Evolutionary conservation across 192 early-diverging fungal genomes (phyloP), one percentile per base, ranked within the genome.

Genomic region (Coemansia interrupta): DNA sequence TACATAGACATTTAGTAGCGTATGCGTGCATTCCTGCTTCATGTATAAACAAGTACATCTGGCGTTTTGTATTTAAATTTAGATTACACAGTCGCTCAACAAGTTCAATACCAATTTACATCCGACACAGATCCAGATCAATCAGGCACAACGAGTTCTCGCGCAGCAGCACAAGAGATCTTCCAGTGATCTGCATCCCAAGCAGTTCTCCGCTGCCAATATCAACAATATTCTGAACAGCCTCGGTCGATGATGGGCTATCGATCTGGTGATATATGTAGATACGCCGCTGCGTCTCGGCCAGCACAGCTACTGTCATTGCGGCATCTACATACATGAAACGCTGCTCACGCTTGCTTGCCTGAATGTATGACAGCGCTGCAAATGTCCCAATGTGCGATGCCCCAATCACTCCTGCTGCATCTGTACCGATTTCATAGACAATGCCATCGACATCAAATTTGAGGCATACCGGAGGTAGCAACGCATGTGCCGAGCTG

Each of bases 361-460:
- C 88, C 58, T 88, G 86, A 12, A 91, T 84, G 60, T 86, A 91
- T 5, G 84, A 83, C 43, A 91, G 64, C 4, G 89, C 89, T 12
- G 85, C 64, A 66, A 88, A 86, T 4, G 87, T 83, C 22, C 82
- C 72, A 22, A 52, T 52, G 63, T 91, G 89, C 11, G 40, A 49
- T 19, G 63, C 63, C 19, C 42, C 38, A 47, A 55, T 2, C 7
- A 14, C 15, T 29, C 44, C 13, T 60, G 57, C 13, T 32, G 28
- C 14, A 29, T 32, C 47, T 64, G 69, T 7, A 68, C 60, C 32
- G 10, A 36, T 36, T 36, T 36, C 32, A 36, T 36, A 36, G 32
- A 36, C 32, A 36, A 36, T 36, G 32, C 32, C 89, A 64, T 91
- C 89, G 8, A 91, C 83, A 63, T 91, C 88, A 22, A 75, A 70